Percentiles rank a stretch among this genome's conserved stretches.
These are phyloP conservation scores for Jimgerdemannia lactiflua DNA, from an alignment of 192 early-diverging fungal species.

Conservation along the genomic window DNA sequence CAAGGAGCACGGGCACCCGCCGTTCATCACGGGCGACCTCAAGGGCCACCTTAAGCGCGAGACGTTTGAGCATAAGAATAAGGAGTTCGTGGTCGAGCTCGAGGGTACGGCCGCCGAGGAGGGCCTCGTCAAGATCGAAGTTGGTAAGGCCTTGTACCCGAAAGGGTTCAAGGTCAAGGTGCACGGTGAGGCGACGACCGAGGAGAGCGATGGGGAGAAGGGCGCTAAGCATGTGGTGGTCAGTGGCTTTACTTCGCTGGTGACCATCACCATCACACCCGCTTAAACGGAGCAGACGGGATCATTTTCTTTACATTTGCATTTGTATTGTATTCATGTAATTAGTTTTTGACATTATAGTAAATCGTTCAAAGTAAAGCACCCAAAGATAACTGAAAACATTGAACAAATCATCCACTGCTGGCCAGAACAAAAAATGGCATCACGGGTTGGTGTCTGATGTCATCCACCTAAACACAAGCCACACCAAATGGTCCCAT, in stretches of 20 bases:
- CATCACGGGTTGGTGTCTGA: too few relatives aligned
- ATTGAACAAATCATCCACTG: too few relatives aligned
- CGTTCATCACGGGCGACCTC: slow-evolving; percentile 23
- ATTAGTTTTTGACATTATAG: too few relatives aligned
- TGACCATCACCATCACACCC: slow-evolving; percentile 22
- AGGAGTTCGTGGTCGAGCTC: slow-evolving; percentile 24
- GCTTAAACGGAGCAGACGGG: slow-evolving; percentile 10
- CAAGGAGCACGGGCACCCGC: slow-evolving; percentile 43
- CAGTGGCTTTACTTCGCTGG: slow-evolving; percentile 13
- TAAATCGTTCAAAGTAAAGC: too few relatives aligned
- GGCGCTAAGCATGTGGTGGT: slow-evolving; percentile 18
- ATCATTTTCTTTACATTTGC: too few relatives aligned
- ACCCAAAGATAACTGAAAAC: too few relatives aligned
- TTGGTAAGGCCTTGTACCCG: slow-evolving; percentile 42
- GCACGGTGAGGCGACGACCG: slow-evolving; percentile 19
- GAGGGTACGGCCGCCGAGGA: slow-evolving; percentile 24
- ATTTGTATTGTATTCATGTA: too few relatives aligned
- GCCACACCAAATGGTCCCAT: too few relatives aligned
- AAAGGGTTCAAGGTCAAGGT: slow-evolving; percentile 43
- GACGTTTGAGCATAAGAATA: slow-evolving; percentile 36
- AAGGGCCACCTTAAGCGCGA: slow-evolving; percentile 27
- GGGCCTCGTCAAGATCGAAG: slow-evolving; percentile 25
- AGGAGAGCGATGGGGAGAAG: slow-evolving; percentile 8
- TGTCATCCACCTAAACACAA: too few relatives aligned
- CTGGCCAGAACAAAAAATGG: too few relatives aligned